These are phyloP conservation scores for Sanghuangporus baumii DNA, from an alignment of 1,284 basidiomycete genomes.

Conservation along the genomic window DNA sequence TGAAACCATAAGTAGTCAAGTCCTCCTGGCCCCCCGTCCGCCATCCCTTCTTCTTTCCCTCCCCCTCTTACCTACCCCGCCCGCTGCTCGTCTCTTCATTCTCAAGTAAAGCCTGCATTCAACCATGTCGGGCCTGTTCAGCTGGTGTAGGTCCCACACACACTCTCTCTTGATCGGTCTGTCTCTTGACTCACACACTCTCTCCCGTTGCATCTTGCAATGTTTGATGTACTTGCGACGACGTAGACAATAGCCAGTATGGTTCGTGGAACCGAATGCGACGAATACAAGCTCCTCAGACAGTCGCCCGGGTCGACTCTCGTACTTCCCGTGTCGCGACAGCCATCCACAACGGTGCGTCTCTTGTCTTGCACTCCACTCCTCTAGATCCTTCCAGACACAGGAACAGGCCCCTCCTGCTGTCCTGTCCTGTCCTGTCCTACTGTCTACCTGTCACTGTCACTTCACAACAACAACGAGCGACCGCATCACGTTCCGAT, in stretches of 20 bases:
- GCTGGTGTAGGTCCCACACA: background rate
- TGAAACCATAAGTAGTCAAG: background rate
- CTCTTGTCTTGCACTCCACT: slow-evolving; percentile 33
- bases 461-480: background rate
- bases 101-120: background rate
- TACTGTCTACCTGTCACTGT: background rate
- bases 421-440: no score
- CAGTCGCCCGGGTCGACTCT: slow-evolving; percentile 44
- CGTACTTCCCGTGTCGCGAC: slow-evolving; percentile 38
- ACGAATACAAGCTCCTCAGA: slow-evolving; percentile 41
- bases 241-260: slow-evolving; percentile 44
- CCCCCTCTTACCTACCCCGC: background rate
- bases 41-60: background rate
- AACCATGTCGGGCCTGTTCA: background rate
- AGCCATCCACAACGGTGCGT: slow-evolving; percentile 35
- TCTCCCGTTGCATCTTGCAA: background rate
- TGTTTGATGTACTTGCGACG: background rate
- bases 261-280: slow-evolving; percentile 51
- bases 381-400: slow-evolving; percentile 30
- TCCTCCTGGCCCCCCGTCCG: background rate
- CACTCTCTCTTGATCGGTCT: background rate
- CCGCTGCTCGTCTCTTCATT: background rate
- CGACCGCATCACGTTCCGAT: background rate
- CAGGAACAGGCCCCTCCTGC: background rate
- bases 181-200: background rate